These are phyloP conservation scores for Aureobasidium namibiae DNA, from an alignment of 2,329 filamentous ascomycete species.

Conservation along the genomic window DNA sequence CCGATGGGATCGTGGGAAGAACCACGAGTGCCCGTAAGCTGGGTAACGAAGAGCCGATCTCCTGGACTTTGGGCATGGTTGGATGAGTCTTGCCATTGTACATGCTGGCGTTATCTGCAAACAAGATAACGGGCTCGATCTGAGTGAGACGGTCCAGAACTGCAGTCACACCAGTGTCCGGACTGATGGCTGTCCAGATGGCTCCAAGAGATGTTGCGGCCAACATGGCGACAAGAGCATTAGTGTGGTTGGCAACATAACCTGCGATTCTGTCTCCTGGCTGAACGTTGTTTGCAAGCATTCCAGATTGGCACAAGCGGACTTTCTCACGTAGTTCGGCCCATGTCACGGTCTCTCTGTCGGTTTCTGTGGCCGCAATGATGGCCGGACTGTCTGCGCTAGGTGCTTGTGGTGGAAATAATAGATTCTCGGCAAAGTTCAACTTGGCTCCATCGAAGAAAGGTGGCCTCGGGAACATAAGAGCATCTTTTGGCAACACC, in stretches of 20 bases:
- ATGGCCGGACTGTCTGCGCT: constrained; percentile 59
- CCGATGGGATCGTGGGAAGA: constrained; percentile 35
- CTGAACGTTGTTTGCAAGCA: constrained; percentile 58
- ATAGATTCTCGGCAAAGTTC: constrained; percentile 92
- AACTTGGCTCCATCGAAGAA: constrained; percentile 75
- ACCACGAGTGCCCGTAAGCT: constrained; percentile 65
- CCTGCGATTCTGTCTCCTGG: constrained; percentile 55
- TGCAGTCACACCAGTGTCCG: constrained; percentile 84
- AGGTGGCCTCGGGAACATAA: constrained; percentile 77
- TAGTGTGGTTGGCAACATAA: constrained; percentile 83
- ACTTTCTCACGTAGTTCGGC: constrained; percentile 70
- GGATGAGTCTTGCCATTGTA: constrained; percentile 90
- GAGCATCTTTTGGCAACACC: constrained; percentile 58
- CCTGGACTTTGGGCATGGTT: constrained; percentile 68
- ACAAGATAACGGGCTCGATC: constrained; percentile 73
- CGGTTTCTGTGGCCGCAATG: constrained; percentile 72
- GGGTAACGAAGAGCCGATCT: constrained; percentile 61
- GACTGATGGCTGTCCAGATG: constrained; percentile 87
- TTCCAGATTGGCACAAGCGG: constrained; percentile 59
- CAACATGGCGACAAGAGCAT: constrained; percentile 82
- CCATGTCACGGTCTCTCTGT: constrained; percentile 64
- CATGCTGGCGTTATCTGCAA: constrained; percentile 77
- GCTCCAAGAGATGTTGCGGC: constrained; percentile 74
- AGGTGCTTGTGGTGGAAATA: constrained; percentile 60
- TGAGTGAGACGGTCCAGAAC: constrained; percentile 81